Conservation (phyloP, 768 basidiomycete species). For the Pleurotus tuoliensis region DNA sequence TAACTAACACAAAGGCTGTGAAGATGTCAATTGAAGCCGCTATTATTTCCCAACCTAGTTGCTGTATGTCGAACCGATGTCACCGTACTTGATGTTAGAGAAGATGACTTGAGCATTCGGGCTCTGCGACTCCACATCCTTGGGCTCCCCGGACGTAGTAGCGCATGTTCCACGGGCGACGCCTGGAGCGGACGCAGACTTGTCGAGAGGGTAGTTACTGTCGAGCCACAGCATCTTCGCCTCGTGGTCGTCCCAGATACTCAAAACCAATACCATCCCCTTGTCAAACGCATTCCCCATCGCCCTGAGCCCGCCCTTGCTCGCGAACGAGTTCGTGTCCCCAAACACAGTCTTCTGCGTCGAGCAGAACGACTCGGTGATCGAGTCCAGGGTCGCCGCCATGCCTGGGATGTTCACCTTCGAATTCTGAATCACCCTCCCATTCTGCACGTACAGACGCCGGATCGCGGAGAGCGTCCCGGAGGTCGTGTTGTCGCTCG, state of each 20-base stretch:
- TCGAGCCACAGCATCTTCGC: constrained; percentile 40
- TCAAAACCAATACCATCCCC: constrained; percentile 35
- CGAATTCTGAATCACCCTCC: constrained; percentile 36
- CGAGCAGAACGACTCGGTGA: constrained; percentile 37
- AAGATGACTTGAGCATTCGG: constrained; percentile 28
- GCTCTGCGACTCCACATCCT: constrained; percentile 28
- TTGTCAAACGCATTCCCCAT: constrained; percentile 23
- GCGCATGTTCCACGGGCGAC: constrained; percentile 35
- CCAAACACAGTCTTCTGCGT: constrained; percentile 30
- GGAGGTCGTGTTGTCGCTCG: constrained; percentile 30
- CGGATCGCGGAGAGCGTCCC: constrained; percentile 37
- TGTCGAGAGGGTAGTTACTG: constrained; percentile 26
- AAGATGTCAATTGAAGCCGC: too few relatives aligned
- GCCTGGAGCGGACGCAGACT: constrained; percentile 21
- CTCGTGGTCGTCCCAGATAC: constrained; percentile 37
- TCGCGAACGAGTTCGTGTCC: constrained; percentile 33
- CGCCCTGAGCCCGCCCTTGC: constrained; percentile 26
- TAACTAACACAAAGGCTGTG: too few relatives aligned
- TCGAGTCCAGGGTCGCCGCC: constrained; percentile 26
- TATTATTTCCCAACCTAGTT: not conserved
- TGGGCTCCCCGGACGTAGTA: constrained; percentile 32
- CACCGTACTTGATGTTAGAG: constrained; percentile 39
- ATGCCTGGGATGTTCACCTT: constrained; percentile 29
- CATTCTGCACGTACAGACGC: constrained; percentile 16
- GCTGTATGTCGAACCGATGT: constrained; percentile 31